Percentiles rank a stretch among this genome's conserved stretches.
phyloP scores from a whole-genome alignment of 2,329 filamentous ascomycete species.

The Colletotrichum cuscutae region DNA sequence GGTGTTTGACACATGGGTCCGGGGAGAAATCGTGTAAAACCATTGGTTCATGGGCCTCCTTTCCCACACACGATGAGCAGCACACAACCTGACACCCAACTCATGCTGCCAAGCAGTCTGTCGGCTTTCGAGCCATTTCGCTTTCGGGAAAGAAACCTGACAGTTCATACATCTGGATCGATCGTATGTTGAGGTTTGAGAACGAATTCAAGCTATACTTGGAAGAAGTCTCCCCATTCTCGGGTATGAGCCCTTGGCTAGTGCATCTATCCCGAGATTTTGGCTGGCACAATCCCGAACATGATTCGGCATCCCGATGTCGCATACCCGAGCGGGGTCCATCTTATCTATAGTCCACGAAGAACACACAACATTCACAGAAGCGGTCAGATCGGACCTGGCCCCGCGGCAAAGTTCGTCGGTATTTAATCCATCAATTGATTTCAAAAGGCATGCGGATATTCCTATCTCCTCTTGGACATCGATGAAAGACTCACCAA shows the following conservation, averaged over 20 bases:
- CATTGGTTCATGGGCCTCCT: neutral
- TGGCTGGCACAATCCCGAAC: neutral
- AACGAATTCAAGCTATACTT: neutral
- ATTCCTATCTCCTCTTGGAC: neutral
- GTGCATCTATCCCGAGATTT: conserved; percentile 10
- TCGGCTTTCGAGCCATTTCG: neutral
- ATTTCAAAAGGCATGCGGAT: neutral
- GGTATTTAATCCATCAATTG: neutral
- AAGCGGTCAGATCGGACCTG: neutral
- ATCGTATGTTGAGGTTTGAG: neutral
- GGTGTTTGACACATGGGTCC: neutral
- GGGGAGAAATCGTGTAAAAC: neutral
- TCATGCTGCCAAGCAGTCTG: neutral
- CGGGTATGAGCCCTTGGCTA: neutral
- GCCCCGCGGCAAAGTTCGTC: neutral
- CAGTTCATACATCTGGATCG: neutral
- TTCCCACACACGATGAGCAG: neutral
- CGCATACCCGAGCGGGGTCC: conserved; percentile 30
- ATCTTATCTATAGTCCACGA: neutral
- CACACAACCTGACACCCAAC: neutral
- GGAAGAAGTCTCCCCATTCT: neutral
- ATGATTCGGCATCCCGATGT: conserved; percentile 14
- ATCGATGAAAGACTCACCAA: neutral
- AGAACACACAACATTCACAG: neutral
- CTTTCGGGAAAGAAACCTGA: neutral